phyloP scores from a whole-genome alignment of 805 yeast species.

The Candida peoriensis region DNA sequence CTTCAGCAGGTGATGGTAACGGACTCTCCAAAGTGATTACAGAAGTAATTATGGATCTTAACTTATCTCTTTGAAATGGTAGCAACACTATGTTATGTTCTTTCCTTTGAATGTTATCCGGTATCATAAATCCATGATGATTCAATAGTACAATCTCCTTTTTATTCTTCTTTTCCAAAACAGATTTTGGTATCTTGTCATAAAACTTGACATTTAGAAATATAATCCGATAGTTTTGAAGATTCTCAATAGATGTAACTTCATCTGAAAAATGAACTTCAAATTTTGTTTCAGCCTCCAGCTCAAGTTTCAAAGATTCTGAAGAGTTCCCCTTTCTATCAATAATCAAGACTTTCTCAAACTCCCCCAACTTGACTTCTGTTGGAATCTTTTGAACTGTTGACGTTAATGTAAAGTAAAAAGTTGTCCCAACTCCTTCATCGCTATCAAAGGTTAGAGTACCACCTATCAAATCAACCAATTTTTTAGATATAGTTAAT shows the following conservation, averaged over 20 bases:
- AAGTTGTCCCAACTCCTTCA: slow-evolving; percentile 76
- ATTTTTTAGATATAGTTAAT: slow-evolving; percentile 75
- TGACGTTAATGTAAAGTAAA: slow-evolving; percentile 63
- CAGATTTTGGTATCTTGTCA: slow-evolving; percentile 2
- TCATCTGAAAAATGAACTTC: slow-evolving; percentile 4
- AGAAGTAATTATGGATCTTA: slow-evolving; percentile 3
- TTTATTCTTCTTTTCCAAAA: background rate
- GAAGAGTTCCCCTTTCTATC: slow-evolving; percentile 4
- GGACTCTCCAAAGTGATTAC: background rate
- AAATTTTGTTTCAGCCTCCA: slow-evolving; percentile 5
- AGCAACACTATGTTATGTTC: slow-evolving; percentile 12
- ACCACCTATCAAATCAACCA: slow-evolving; percentile 87
- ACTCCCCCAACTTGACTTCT: background rate
- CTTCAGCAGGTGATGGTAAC: background rate
- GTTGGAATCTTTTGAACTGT: background rate
- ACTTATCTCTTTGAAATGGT: slow-evolving; percentile 15
- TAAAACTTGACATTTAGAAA: slow-evolving; percentile 10
- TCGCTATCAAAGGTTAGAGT: slow-evolving; percentile 78
- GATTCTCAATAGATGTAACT: background rate
- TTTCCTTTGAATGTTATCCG: slow-evolving; percentile 4
- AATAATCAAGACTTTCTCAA: slow-evolving; percentile 9
- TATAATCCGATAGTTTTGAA: slow-evolving; percentile 5
- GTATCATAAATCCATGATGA: slow-evolving; percentile 9
- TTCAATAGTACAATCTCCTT: slow-evolving; percentile 9
- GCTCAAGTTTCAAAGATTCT: slow-evolving; percentile 9